Conservation (phyloP, 2,329 filamentous ascomycete genomes). For the Knufia fluminis region DNA sequence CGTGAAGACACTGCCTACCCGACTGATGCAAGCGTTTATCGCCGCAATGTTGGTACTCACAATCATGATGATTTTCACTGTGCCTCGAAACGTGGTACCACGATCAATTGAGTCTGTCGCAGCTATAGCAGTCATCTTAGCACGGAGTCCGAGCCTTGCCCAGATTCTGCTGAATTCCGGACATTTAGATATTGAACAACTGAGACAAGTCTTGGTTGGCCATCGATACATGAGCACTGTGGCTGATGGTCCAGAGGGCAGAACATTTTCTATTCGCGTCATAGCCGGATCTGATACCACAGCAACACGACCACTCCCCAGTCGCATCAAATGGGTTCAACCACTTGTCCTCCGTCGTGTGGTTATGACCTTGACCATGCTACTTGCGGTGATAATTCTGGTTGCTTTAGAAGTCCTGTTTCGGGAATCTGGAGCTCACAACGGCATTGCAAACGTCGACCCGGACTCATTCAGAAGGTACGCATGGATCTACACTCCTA, state of each 20-base stretch:
- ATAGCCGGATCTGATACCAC: neutral
- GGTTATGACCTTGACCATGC: conserved; percentile 10
- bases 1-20: conserved; percentile 10
- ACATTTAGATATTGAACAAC: conserved; percentile 11
- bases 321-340: conserved; percentile 10
- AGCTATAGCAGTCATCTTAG: conserved; percentile 15
- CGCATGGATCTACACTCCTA: conserved; percentile 23
- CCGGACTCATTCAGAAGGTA: conserved; percentile 13
- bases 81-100: conserved; percentile 14
- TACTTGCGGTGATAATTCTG: conserved; percentile 12
- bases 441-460: conserved; percentile 13
- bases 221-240: conserved; percentile 12
- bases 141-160: conserved; percentile 14
- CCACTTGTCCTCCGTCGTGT: conserved; percentile 13
- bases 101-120: conserved; percentile 15
- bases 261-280: conserved; percentile 14
- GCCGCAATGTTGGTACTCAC: conserved; percentile 12
- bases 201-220: conserved; percentile 7
- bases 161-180: conserved; percentile 12
- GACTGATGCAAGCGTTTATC: conserved; percentile 15
- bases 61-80: conserved; percentile 11
- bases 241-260: conserved; percentile 9
- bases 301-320: neutral
- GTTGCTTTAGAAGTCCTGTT: conserved; percentile 13
- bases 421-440: conserved; percentile 12